Evolutionary conservation across 116 monocot genomes (phyloP).

Genomic region (Iris pallida): DNA sequence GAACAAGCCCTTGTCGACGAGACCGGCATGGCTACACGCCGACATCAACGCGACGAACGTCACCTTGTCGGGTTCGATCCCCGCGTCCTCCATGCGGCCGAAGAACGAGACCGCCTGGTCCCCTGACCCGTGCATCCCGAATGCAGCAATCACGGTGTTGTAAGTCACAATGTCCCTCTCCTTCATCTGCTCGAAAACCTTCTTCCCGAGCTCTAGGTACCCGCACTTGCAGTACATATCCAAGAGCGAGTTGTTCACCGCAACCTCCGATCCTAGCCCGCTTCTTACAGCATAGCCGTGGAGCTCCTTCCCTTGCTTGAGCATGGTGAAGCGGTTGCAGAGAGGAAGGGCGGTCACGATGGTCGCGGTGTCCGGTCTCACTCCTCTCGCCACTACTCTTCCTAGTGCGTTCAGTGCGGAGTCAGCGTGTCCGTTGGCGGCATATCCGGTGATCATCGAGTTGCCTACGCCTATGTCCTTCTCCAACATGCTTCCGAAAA

Average conservation of each 20-base stretch:
- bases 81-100: constrained; percentile 28
- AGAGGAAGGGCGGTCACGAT: constrained; percentile 47
- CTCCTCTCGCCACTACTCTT: constrained; percentile 11
- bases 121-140: constrained; percentile 47
- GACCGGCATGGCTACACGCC: constrained; percentile 51
- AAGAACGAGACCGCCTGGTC: constrained; percentile 31
- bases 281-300: constrained; percentile 34
- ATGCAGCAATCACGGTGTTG: constrained; percentile 46
- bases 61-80: constrained; percentile 38
- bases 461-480: constrained; percentile 47
- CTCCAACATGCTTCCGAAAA: constrained; percentile 15
- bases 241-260: constrained; percentile 56
- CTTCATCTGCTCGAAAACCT: constrained; percentile 27
- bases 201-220: constrained; percentile 23
- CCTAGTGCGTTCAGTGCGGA: constrained; percentile 26
- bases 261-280: constrained; percentile 13
- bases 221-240: constrained; percentile 79
- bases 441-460: constrained; percentile 56
- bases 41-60: constrained; percentile 54
- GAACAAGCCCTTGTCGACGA: constrained; percentile 25
- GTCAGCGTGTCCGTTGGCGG: constrained; percentile 18
- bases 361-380: constrained; percentile 39
- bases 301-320: constrained; percentile 50
- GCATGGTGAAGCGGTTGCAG: constrained; percentile 41
- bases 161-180: constrained; percentile 46